phyloP scores from a whole-genome alignment of 2,329 filamentous ascomycete species.

The Amphichorda felina region DNA sequence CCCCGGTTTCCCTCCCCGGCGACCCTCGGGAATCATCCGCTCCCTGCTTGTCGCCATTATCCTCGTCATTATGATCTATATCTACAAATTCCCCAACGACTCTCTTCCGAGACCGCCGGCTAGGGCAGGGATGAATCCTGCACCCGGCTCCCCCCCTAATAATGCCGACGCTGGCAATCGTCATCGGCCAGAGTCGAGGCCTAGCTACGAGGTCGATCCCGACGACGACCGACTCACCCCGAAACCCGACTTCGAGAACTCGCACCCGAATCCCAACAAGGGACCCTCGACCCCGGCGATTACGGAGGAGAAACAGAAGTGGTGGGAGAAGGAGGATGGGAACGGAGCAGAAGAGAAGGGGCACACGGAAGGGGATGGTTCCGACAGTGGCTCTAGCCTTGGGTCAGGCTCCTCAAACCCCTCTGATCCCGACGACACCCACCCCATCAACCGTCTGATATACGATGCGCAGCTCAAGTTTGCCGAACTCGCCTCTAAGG shows the following conservation, averaged over 20 bases:
- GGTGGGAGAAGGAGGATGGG: not conserved
- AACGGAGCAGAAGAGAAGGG: not conserved
- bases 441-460: conserved; percentile 44
- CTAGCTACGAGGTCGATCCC: not conserved
- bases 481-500: conserved; percentile 24
- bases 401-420: too few relatives aligned
- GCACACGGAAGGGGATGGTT: conserved; percentile 2
- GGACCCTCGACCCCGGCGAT: not conserved
- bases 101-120: not conserved
- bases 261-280: not conserved
- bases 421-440: conserved; percentile 9
- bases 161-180: too few relatives aligned
- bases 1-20: conserved; percentile 26
- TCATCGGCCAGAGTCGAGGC: too few relatives aligned
- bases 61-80: conserved; percentile 19
- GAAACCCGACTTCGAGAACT: not conserved
- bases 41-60: conserved; percentile 24
- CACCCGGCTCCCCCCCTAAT: too few relatives aligned
- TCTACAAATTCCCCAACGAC: conserved; percentile 5
- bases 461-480: conserved; percentile 27
- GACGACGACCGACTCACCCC: too few relatives aligned
- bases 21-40: conserved; percentile 29
- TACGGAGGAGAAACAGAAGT: not conserved
- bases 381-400: conserved; percentile 2
- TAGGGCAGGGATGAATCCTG: too few relatives aligned